Evolutionary conservation across 129 eudicot genomes (phyloP).

Genomic region (Oenanthe sinensis): DNA sequence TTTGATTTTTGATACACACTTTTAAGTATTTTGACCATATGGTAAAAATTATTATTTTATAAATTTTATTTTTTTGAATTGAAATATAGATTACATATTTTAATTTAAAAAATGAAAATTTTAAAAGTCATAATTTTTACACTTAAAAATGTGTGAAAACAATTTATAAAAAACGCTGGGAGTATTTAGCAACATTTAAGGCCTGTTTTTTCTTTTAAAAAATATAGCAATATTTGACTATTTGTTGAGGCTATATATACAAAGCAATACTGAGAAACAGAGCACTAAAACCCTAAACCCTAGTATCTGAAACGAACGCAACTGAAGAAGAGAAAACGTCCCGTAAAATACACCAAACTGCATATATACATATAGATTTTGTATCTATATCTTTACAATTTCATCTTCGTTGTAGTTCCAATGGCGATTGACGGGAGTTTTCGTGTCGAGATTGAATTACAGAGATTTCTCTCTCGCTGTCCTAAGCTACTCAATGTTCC

Average conservation of each 20-base stretch:
- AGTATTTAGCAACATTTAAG: no score
- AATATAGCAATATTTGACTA: no score
- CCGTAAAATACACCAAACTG: neutral
- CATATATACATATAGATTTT: neutral
- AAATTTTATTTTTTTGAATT: no score
- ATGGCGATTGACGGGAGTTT: slow-evolving; percentile 79
- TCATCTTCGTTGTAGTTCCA: slow-evolving; percentile 3
- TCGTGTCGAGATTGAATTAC: slow-evolving; percentile 37
- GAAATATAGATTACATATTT: no score
- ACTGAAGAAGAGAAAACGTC: neutral
- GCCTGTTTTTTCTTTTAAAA: no score
- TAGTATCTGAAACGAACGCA: neutral
- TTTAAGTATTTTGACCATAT: no score
- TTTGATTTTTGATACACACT: no score
- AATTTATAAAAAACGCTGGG: no score
- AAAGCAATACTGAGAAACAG: neutral
- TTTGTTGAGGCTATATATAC: neutral
- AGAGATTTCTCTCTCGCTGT: slow-evolving; percentile 59
- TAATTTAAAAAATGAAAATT: no score
- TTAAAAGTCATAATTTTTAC: no score
- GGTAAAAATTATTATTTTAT: no score
- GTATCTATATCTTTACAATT: neutral
- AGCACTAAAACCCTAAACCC: neutral
- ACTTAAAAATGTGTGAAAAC: no score
- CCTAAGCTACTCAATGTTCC: slow-evolving; percentile 43